Base-by-base conservation (phyloP, 345 rosid species). In the Stellera chamaejasme region DNA sequence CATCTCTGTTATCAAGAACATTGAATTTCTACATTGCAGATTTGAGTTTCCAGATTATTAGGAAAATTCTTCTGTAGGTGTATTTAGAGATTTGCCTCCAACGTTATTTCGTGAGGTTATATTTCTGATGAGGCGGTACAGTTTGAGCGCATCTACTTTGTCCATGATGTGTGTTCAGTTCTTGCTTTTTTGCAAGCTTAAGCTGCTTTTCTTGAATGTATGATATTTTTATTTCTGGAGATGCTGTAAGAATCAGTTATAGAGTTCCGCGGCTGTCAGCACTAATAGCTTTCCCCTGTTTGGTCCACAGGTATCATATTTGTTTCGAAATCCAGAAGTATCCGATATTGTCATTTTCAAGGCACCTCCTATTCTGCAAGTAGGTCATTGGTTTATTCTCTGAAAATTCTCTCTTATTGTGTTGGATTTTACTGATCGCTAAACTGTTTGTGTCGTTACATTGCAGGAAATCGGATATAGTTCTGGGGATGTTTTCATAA, bases 281-380 rank as follows among this genome's bases (percentile, higher is more conserved):
- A 26, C 43, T 7, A 5, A 28, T 55, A 26, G 15, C 27, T 45
- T 44, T 13, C 60, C 11, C 52, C 27, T 54, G 61, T 48, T 54
- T 65, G 56, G 13, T 66, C 13, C 54, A 48, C 72, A 88, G 96
- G 92, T 88, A 51, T 88, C 98, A 4, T 91, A 88, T 47, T 4
- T 84, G 32, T 91, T 91, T 72, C 79, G 87, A 52, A 72, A 82
- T 59, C 98, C 98, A 13, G 88, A 88, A 68, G 90, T 88, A 64
- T 83, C 78, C 0, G 96, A 91, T 67, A 83, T 83, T 14, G 96
- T 85, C 46, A 80, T 91, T 69, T 88, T 88, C 66, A 85, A 79
- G 81, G 93, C 88, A 23, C 98, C 98, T 75, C 84, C 90, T 12
- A 50, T 77, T 66, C 69, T 85, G 69, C 78, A 79, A 88, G 98